phyloP scores from a whole-genome alignment of 2,329 filamentous ascomycete genomes.

The Blastomyces silverae region DNA sequence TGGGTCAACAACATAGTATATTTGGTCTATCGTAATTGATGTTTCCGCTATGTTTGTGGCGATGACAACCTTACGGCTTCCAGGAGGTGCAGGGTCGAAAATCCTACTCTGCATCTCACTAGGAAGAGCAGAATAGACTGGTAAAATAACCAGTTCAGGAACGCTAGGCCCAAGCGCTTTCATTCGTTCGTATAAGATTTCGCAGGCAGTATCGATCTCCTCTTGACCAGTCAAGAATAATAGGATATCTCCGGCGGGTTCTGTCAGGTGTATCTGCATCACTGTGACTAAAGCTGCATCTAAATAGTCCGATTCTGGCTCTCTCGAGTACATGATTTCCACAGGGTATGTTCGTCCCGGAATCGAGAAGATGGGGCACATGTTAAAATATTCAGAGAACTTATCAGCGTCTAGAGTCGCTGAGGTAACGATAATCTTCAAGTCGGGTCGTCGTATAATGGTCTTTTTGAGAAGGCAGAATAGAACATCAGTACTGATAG shows the following conservation, averaged over 20 bases:
- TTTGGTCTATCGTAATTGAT: constrained; percentile 94
- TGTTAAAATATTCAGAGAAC: constrained; percentile 92
- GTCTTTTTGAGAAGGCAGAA: constrained; percentile 95
- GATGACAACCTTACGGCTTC: constrained; percentile 87
- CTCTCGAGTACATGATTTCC: constrained; percentile 88
- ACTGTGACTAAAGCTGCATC: constrained; percentile 92
- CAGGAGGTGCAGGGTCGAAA: constrained; percentile 84
- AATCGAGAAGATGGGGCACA: constrained; percentile 93
- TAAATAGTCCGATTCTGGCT: constrained; percentile 92
- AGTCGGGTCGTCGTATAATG: constrained; percentile 71
- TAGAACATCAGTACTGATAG: constrained; percentile 89
- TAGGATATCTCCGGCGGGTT: constrained; percentile 89
- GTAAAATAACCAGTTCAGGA: constrained; percentile 84
- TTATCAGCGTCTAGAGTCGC: constrained; percentile 96
- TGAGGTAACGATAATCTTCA: constrained; percentile 94
- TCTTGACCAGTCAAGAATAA: constrained; percentile 95
- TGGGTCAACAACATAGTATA: constrained; percentile 94
- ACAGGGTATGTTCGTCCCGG: constrained; percentile 93
- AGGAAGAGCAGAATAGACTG: constrained; percentile 91
- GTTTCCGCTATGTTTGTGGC: constrained; percentile 98
- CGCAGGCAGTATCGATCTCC: constrained; percentile 92
- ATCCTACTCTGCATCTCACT: constrained; percentile 91
- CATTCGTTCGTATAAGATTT: constrained; percentile 91
- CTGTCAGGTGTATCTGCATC: constrained; percentile 95
- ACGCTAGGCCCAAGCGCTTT: constrained; percentile 86